Conservation (phyloP, 2,329 filamentous ascomycete genomes). For the Bisporella sp. region DNA sequence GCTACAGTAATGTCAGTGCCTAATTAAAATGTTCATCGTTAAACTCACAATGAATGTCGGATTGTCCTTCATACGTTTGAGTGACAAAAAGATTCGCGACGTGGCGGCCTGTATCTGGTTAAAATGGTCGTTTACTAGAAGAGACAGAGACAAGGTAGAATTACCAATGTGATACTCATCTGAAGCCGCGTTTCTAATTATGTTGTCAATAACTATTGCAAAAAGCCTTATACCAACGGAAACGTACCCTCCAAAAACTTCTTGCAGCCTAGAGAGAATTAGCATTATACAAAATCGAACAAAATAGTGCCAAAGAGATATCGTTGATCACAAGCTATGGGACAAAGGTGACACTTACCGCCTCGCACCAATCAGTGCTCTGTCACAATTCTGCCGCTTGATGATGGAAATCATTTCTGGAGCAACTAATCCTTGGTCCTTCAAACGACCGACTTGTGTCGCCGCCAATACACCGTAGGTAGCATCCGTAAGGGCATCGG, state of each 20-base stretch:
- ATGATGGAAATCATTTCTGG: slow-evolving; percentile 98
- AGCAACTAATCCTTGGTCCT: slow-evolving; percentile 79
- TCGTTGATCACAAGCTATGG: too few relatives aligned
- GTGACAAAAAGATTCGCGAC: slow-evolving; percentile 95
- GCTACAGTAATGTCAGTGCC: slow-evolving; percentile 37
- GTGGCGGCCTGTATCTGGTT: slow-evolving; percentile 91
- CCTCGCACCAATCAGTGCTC: slow-evolving; percentile 72
- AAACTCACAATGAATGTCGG: slow-evolving; percentile 68
- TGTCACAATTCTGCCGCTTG: slow-evolving; percentile 96
- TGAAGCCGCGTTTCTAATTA: slow-evolving; percentile 75
- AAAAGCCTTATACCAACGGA: slow-evolving; percentile 62
- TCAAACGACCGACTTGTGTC: slow-evolving; percentile 84
- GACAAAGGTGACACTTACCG: too few relatives aligned
- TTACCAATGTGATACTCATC: slow-evolving; percentile 91
- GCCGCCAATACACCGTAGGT: slow-evolving; percentile 87
- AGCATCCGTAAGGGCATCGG: slow-evolving; percentile 85
- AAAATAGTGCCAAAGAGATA: too few relatives aligned
- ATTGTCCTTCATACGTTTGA: slow-evolving; percentile 97
- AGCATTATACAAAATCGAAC: too few relatives aligned
- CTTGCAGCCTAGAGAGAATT: slow-evolving; percentile 55
- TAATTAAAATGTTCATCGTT: background rate
- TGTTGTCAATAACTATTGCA: too few relatives aligned
- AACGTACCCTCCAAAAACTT: slow-evolving; percentile 97
- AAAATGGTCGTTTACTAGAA: too few relatives aligned
- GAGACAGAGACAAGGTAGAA: too few relatives aligned